phyloP scores from a whole-genome alignment of 2,329 filamentous ascomycete species.

The Verticillium nonalfalfae region DNA sequence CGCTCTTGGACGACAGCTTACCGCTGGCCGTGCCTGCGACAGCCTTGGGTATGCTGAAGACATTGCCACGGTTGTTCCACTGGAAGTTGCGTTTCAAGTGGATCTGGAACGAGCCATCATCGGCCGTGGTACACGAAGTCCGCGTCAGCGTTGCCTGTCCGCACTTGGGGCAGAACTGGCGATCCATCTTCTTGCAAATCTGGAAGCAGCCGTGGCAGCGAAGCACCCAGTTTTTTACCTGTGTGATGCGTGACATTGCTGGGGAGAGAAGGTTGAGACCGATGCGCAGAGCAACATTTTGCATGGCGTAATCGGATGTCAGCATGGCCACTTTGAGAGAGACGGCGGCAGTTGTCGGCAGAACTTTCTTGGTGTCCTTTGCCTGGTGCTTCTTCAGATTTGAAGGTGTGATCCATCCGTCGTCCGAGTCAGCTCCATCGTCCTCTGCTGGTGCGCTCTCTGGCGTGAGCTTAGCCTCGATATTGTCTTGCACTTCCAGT shows the following conservation, averaged over 20 bases:
- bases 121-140: slow-evolving; percentile 78
- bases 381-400: slow-evolving; percentile 84
- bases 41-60: slow-evolving; percentile 89
- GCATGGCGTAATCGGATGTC: slow-evolving; percentile 95
- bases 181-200: slow-evolving; percentile 73
- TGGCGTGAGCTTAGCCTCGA: slow-evolving; percentile 9
- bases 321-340: slow-evolving; percentile 84
- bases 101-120: slow-evolving; percentile 72
- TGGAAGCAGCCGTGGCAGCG: slow-evolving; percentile 93
- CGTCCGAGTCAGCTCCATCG: slow-evolving; percentile 47
- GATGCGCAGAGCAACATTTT: slow-evolving; percentile 92
- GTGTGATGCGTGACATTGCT: slow-evolving; percentile 70
- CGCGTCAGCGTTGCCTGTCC: slow-evolving; percentile 82
- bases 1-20: slow-evolving; percentile 55
- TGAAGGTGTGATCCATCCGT: slow-evolving; percentile 89
- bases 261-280: slow-evolving; percentile 86
- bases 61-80: slow-evolving; percentile 89
- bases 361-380: slow-evolving; percentile 47
- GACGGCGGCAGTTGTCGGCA: slow-evolving; percentile 32
- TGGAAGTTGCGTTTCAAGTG: slow-evolving; percentile 94
- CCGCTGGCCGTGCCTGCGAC: slow-evolving; percentile 75
- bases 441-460: slow-evolving; percentile 18
- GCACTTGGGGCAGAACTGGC: slow-evolving; percentile 90
- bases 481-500: slow-evolving; percentile 7
- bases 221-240: slow-evolving; percentile 82